Conservation (phyloP, 1,139 yeast genomes). For the Candida albicans region DNA sequence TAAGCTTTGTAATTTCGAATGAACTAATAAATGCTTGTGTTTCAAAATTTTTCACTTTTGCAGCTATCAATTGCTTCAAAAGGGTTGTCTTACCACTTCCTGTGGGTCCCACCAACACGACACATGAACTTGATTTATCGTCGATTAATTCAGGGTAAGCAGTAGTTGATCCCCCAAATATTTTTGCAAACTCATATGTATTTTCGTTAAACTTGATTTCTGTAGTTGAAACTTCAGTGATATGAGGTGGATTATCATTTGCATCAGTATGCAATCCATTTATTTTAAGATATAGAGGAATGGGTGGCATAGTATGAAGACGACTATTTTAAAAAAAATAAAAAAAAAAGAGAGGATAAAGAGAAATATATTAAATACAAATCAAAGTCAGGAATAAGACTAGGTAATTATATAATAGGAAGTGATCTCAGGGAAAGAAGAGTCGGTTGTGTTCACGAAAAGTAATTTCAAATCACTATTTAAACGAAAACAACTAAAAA, state of each 20-base stretch:
- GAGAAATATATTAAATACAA: not conserved
- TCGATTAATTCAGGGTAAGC: conserved; percentile 17
- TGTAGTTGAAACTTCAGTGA: conserved; percentile 13
- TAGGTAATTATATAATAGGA: no score
- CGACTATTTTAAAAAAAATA: no score
- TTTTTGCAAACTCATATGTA: conserved; percentile 23
- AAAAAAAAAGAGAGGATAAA: not conserved
- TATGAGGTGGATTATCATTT: conserved; percentile 5
- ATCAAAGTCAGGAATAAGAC: no score
- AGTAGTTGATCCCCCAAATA: conserved; percentile 14
- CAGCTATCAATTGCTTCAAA: conserved; percentile 18
- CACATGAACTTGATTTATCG: conserved; percentile 16
- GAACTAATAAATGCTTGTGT: conserved; percentile 23
- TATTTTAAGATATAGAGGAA: conserved; percentile 28
- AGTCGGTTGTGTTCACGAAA: no score
- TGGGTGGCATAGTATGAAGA: conserved; percentile 12
- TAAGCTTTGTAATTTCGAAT: conserved; percentile 32
- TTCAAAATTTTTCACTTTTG: conserved; percentile 10
- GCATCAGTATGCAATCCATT: conserved; percentile 15
- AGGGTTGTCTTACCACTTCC: conserved; percentile 38
- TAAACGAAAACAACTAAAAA: no score
- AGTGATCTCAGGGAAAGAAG: no score
- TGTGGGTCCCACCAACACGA: conserved; percentile 35
- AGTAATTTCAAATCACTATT: no score
- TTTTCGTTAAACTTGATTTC: conserved; percentile 22